These are phyloP conservation scores for Amanita pseudoporphyria DNA, from an alignment of 768 basidiomycete genomes.

Conservation along the genomic window DNA sequence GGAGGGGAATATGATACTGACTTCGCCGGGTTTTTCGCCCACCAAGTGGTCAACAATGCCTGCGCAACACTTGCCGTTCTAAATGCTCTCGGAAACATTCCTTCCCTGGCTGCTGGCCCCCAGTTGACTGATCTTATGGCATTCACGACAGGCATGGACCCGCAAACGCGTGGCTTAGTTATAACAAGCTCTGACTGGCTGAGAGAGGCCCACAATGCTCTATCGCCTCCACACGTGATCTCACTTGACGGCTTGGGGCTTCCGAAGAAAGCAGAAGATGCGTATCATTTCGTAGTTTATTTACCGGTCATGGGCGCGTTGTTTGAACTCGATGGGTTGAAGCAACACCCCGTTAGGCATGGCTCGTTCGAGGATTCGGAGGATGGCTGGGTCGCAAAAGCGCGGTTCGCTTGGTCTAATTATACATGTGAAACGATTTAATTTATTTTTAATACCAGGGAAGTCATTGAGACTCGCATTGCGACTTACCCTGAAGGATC, in stretches of 20 bases:
- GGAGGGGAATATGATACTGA: slow-evolving; percentile 61
- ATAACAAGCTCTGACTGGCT: slow-evolving; percentile 78
- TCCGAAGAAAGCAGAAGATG: slow-evolving; percentile 62
- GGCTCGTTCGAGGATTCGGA: slow-evolving; percentile 56
- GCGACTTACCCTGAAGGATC: slow-evolving; percentile 83
- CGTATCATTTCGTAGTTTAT: slow-evolving; percentile 96
- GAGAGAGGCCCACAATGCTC: slow-evolving; percentile 81
- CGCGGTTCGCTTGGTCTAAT: slow-evolving; percentile 41
- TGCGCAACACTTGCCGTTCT: slow-evolving; percentile 94
- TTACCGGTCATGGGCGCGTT: slow-evolving; percentile 74
- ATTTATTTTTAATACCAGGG: slow-evolving; percentile 32
- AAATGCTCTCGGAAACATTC: slow-evolving; percentile 82
- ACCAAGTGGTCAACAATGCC: slow-evolving; percentile 92
- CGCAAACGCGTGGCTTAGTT: slow-evolving; percentile 73
- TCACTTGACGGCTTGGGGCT: slow-evolving; percentile 77
- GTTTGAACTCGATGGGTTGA: slow-evolving; percentile 92
- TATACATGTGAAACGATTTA: slow-evolving; percentile 7
- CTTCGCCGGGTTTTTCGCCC: slow-evolving; percentile 86
- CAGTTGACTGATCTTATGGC: slow-evolving; percentile 64
- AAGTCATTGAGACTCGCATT: slow-evolving; percentile 83
- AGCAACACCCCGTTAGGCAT: slow-evolving; percentile 70
- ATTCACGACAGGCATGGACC: slow-evolving; percentile 82
- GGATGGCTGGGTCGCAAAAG: slow-evolving; percentile 79
- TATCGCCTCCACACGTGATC: slow-evolving; percentile 85
- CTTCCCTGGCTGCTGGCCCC: slow-evolving; percentile 47